Conservation (phyloP, 495 filamentous ascomycete genomes). For the Tuber aestivum region DNA sequence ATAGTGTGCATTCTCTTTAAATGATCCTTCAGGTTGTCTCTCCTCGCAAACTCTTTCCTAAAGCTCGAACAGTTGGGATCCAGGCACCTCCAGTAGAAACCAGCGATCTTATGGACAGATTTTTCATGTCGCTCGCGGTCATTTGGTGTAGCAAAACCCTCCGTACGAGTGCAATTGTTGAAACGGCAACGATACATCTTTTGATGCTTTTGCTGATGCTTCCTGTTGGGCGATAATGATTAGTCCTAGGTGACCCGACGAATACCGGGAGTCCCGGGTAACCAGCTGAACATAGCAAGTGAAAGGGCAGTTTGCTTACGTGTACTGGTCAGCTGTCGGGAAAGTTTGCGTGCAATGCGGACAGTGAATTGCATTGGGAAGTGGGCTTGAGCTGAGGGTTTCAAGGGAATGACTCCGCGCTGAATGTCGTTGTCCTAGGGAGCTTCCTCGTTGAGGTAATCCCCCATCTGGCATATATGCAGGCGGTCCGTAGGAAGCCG, state of each 20-base stretch:
- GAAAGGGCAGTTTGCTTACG: constrained; percentile 26
- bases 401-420: constrained; percentile 14
- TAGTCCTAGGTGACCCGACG: neutral
- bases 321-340: constrained; percentile 26
- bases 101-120: constrained; percentile 41
- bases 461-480: constrained; percentile 15
- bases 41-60: constrained; percentile 41
- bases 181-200: constrained; percentile 40
- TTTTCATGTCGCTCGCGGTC: constrained; percentile 42
- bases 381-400: constrained; percentile 18
- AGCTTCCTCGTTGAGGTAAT: constrained; percentile 5
- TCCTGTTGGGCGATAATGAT: constrained; percentile 20
- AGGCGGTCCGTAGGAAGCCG: constrained; percentile 12
- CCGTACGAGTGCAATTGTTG: constrained; percentile 32
- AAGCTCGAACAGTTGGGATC: constrained; percentile 40
- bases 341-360: constrained; percentile 27
- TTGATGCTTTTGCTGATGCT: constrained; percentile 41
- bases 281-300: neutral
- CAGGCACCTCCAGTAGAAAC: constrained; percentile 42
- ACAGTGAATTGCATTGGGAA: constrained; percentile 21
- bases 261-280: neutral
- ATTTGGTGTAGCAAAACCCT: constrained; percentile 42
- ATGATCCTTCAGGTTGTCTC: constrained; percentile 42
- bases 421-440: constrained; percentile 10
- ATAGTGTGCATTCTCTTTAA: constrained; percentile 42